Evolutionary conservation across 345 rosid genomes (phyloP), one percentile per base, ranked within the genome.

Genomic region (Populus euphratica): DNA sequence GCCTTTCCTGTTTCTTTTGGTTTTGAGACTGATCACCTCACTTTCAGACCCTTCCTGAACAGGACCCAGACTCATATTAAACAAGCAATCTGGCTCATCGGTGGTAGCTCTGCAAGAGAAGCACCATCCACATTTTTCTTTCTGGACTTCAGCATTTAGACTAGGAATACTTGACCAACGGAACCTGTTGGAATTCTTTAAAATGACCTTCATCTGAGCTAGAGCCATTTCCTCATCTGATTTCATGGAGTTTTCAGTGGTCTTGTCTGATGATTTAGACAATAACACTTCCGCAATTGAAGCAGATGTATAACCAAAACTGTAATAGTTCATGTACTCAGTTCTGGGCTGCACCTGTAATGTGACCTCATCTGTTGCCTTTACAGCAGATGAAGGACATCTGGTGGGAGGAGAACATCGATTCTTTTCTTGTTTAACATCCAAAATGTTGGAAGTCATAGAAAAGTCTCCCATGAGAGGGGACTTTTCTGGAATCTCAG

Each of bases 111-210:
- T 85, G 88, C 99, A 96, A 76, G 87, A 76, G 86, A 86, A 88
- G 88, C 99, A 96, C 99, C 99, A 96, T 59, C 99, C 99, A 85
- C 99, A 96, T 73, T 84, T 91, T 86, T 93, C 99, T 82, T 83
- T 93, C 86, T 75, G 87, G 5, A 78, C 79, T 81, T 83, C 88
- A 50, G 73, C 72, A 67, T 79, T 83, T 38, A 80, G 82, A 49
- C 80, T 85, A 73, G 72, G 85, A 69, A 82, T 76, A 82, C 84
- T 82, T 69, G 88, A 90, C 97, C 96, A 91, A 69, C 69, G 77
- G 78, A 92, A 90, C 83, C 80, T 91, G 70, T 83, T 69, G 75
- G 86, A 81, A 76, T 85, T 89, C 85, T 87, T 91, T 84, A 91
- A 87, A 73, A 96, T 93, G 72, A 83, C 85, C 88, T 88, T 96